Conservation (phyloP, 352 stramenopile species). For the Pythium graminicola region DNA sequence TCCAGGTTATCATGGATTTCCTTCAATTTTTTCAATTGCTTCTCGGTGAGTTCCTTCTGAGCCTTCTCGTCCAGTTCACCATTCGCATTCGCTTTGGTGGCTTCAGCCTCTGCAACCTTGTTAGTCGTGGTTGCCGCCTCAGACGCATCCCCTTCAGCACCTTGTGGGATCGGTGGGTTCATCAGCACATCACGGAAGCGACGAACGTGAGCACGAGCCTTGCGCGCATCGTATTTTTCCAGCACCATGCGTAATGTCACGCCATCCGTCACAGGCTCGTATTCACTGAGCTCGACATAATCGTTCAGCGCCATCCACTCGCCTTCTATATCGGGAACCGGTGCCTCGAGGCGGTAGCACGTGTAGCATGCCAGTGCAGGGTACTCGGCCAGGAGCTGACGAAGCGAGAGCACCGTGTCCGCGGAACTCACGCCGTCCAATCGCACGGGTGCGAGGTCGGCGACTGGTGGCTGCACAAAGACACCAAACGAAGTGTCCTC, state of each 20-base stretch:
- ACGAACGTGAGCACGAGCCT: constrained; percentile 73
- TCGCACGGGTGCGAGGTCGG: constrained; percentile 30
- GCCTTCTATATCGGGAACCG: constrained; percentile 11
- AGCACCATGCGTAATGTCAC: constrained; percentile 72
- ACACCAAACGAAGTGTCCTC: constrained; percentile 54
- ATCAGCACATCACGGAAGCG: constrained; percentile 75
- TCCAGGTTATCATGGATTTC: constrained; percentile 83
- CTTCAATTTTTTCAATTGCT: constrained; percentile 70
- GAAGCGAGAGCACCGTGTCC: constrained; percentile 77
- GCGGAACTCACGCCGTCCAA: constrained; percentile 64
- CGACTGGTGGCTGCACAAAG: constrained; percentile 40
- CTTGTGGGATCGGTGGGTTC: constrained; percentile 79
- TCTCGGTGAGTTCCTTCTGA: constrained; percentile 67
- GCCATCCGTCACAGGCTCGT: constrained; percentile 59
- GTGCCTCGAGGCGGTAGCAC: constrained; percentile 77
- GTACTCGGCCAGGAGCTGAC: constrained; percentile 80
- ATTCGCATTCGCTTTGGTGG: constrained; percentile 23
- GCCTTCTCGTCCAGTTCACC: constrained; percentile 39
- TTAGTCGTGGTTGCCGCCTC: constrained; percentile 7
- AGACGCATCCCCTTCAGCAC: constrained; percentile 4
- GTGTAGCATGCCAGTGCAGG: constrained; percentile 77
- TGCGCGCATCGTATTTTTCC: constrained; percentile 84
- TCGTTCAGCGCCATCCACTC: constrained; percentile 65
- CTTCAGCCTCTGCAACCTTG: constrained; percentile 16
- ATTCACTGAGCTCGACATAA: constrained; percentile 81